A percentile compares a stretch with the other conserved stretches of the same genome.
Evolutionary conservation across 148 eudicot genomes (phyloP).

Genomic region (Arbutus unedo): DNA sequence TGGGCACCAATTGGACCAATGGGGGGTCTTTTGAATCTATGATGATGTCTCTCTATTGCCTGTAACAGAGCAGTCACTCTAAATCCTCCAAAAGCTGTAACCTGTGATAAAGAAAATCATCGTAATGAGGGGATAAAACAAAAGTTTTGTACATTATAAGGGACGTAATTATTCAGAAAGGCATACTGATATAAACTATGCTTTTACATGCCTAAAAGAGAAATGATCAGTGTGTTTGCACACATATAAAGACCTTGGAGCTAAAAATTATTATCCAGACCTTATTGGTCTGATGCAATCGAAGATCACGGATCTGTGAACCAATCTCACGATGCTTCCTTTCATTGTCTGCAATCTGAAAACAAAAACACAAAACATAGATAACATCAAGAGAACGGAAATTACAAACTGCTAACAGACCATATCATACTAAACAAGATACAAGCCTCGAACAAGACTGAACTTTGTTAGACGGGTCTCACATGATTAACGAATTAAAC

Average conservation of each 20-base stretch:
- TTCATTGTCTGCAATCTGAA: constrained; percentile 51
- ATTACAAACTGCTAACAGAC: background rate
- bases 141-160: background rate
- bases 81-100: constrained; percentile 87
- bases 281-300: constrained; percentile 67
- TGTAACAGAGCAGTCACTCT: constrained; percentile 64
- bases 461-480: background rate
- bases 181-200: background rate
- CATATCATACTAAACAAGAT: background rate
- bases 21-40: constrained; percentile 67
- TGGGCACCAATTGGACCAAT: constrained; percentile 95
- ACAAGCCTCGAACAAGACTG: constrained; percentile 8
- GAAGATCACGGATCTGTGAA: constrained; percentile 43
- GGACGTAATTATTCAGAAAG: constrained; percentile 4
- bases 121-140: background rate
- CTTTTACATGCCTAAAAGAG: background rate
- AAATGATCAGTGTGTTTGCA: constrained; percentile 3
- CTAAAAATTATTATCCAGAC: constrained; percentile 29
- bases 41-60: constrained; percentile 67
- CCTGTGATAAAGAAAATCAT: constrained; percentile 40
- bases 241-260: constrained; percentile 6
- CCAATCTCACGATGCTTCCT: constrained; percentile 38
- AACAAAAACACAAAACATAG: constrained; percentile 5
- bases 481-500: background rate
- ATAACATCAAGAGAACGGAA: background rate